Conservation (phyloP, 306 rosid genomes). For the Arachis stenosperma region DNA sequence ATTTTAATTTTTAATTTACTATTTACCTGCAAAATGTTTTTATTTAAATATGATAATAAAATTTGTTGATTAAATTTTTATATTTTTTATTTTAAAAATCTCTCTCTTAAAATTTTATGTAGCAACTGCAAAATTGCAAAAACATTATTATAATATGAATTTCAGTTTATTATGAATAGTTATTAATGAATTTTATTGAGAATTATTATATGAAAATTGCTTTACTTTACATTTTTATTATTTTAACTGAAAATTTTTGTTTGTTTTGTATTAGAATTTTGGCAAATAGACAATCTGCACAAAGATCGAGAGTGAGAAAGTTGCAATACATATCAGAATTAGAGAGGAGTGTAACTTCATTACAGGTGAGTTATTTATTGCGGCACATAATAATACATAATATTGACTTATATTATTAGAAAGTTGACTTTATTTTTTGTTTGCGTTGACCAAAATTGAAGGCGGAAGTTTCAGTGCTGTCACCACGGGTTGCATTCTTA, state of each 20-base stretch:
- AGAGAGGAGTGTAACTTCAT: conserved; percentile 89
- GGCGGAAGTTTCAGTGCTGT: conserved; percentile 92
- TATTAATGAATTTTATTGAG: too few relatives aligned
- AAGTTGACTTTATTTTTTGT: not conserved
- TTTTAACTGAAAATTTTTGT: not conserved
- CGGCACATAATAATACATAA: not conserved
- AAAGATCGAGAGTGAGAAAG: conserved; percentile 95
- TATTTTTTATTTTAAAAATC: too few relatives aligned
- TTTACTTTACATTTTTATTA: too few relatives aligned
- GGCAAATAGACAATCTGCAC: conserved; percentile 98
- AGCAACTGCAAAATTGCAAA: too few relatives aligned
- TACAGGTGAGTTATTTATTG: conserved; percentile 58
- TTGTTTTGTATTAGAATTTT: conserved; percentile 64
- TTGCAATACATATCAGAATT: conserved; percentile 97
- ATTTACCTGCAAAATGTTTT: too few relatives aligned
- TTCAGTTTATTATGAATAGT: too few relatives aligned
- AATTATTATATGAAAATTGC: too few relatives aligned
- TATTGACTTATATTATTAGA: not conserved
- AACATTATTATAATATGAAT: too few relatives aligned
- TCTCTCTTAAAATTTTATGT: too few relatives aligned
- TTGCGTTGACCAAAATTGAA: conserved; percentile 44
- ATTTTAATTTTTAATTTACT: too few relatives aligned
- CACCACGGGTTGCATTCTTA: conserved; percentile 92
- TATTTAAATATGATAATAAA: too few relatives aligned
- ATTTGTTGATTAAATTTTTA: too few relatives aligned